A percentile compares a stretch with the other conserved stretches of the same genome.
Evolutionary conservation across 495 filamentous ascomycete genomes (phyloP).

Genomic region (Mycothermus thermophilus): DNA sequence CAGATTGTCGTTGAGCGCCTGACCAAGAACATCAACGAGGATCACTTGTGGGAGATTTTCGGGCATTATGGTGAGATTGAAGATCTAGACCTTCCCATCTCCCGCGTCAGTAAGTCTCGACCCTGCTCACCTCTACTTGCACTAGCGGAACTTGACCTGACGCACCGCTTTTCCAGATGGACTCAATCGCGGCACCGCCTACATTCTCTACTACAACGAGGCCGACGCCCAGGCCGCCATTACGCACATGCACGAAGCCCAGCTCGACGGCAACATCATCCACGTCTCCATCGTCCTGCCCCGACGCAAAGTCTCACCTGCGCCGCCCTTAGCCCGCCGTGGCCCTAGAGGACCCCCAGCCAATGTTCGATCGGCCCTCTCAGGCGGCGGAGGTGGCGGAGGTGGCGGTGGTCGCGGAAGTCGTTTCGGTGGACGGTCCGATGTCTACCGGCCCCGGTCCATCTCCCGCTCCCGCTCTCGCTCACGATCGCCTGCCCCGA

Average conservation of each 20-base stretch:
- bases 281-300: constrained; percentile 90
- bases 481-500: constrained; percentile 22
- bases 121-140: neutral
- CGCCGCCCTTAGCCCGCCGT: constrained; percentile 35
- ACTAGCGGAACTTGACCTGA: constrained; percentile 2
- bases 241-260: constrained; percentile 94
- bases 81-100: constrained; percentile 79
- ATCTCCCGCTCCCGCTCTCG: constrained; percentile 35
- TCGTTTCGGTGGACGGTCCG: constrained; percentile 32
- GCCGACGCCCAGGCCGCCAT: constrained; percentile 79
- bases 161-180: constrained; percentile 42
- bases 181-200: constrained; percentile 87
- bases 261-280: constrained; percentile 77
- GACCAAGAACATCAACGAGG: constrained; percentile 86
- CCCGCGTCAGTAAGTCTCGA: constrained; percentile 65
- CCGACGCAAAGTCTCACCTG: constrained; percentile 48
- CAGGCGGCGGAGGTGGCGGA: constrained; percentile 16
- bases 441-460: constrained; percentile 40
- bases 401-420: constrained; percentile 23
- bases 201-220: constrained; percentile 69
- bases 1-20: constrained; percentile 94
- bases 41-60: constrained; percentile 85
- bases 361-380: constrained; percentile 18
- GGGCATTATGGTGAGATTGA: constrained; percentile 74
- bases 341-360: constrained; percentile 32